Evolutionary conservation across 2,329 filamentous ascomycete species (phyloP).

Genomic region (Neofusicoccum umdonicola): DNA sequence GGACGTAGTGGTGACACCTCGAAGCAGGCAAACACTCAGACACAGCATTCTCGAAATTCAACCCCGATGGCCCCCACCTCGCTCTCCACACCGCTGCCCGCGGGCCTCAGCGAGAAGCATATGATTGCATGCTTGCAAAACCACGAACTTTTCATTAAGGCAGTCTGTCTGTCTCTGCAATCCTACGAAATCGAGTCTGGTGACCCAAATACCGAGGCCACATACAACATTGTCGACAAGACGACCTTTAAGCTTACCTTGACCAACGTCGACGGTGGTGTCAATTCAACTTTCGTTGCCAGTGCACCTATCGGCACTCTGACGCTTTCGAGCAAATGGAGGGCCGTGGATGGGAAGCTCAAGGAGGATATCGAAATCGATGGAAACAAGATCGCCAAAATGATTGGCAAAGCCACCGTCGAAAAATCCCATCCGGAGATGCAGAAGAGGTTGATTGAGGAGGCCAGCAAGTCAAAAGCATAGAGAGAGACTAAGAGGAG

Average conservation of each 20-base stretch:
- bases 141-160: neutral
- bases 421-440: neutral
- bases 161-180: neutral
- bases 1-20: neutral
- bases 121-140: neutral
- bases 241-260: neutral
- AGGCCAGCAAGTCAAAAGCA: neutral
- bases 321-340: neutral
- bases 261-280: neutral
- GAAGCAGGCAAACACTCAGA: neutral
- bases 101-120: neutral
- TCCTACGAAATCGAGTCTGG: neutral
- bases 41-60: neutral
- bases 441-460: neutral
- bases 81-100: neutral
- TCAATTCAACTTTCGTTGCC: neutral
- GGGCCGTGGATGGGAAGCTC: neutral
- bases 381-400: neutral
- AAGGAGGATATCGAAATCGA: neutral
- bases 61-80: neutral
- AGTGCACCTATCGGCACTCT: neutral
- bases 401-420: neutral
- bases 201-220: neutral
- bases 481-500: neutral
- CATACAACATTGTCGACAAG: neutral